Conservation (phyloP, 2,329 filamentous ascomycete genomes). For the Tolypocladium album region DNA sequence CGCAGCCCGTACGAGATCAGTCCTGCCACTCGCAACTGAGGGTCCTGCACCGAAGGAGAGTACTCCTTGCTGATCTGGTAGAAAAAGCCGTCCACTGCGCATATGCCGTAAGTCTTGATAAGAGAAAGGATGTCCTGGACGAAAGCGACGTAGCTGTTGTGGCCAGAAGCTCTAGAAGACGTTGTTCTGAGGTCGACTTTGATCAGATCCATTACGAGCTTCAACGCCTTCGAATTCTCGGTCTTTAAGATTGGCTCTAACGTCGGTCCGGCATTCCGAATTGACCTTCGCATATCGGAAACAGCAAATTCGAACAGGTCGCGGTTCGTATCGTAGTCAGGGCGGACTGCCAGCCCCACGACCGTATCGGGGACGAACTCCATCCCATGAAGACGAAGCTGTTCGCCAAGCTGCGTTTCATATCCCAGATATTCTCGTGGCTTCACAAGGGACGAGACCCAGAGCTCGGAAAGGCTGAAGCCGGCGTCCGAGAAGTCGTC, state of each 20-base stretch:
- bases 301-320: slow-evolving; percentile 39
- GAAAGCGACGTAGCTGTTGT: slow-evolving; percentile 38
- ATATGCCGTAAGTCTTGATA: slow-evolving; percentile 44
- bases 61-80: slow-evolving; percentile 46
- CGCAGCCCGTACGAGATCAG: slow-evolving; percentile 46
- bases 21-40: slow-evolving; percentile 42
- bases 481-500: slow-evolving; percentile 35
- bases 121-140: slow-evolving; percentile 40
- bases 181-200: slow-evolving; percentile 35
- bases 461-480: slow-evolving; percentile 38
- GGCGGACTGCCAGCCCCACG: slow-evolving; percentile 22
- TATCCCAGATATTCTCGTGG: slow-evolving; percentile 33
- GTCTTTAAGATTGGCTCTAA: slow-evolving; percentile 24
- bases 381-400: slow-evolving; percentile 29
- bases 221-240: slow-evolving; percentile 32
- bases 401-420: slow-evolving; percentile 37
- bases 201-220: slow-evolving; percentile 41
- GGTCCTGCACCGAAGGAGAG: slow-evolving; percentile 43
- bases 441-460: slow-evolving; percentile 40
- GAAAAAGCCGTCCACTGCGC: slow-evolving; percentile 43
- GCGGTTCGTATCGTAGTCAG: slow-evolving; percentile 37
- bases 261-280: slow-evolving; percentile 27
- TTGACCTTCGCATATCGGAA: slow-evolving; percentile 36
- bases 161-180: slow-evolving; percentile 24
- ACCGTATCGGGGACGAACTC: slow-evolving; percentile 31